Evolutionary conservation across 352 stramenopile genomes (phyloP), one percentile per base, ranked within the genome.

Genomic region (Globisporangium nodosum): DNA sequence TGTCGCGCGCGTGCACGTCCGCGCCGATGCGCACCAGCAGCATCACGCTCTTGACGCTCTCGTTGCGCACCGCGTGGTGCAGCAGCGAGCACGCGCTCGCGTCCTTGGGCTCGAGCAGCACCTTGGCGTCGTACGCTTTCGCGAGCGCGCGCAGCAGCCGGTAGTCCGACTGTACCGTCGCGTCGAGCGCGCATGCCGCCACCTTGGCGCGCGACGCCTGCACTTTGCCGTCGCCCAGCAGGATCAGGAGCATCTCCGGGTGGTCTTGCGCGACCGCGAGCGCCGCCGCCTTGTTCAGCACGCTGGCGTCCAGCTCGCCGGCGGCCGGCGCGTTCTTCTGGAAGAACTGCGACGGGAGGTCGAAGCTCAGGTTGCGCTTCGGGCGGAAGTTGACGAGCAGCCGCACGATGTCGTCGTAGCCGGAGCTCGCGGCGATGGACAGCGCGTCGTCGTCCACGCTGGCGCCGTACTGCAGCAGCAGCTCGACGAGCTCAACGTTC

Each of bases 381-480:
- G 63, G 66, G 2, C 52, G 52, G 20, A 55, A 65, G 40, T 66
- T 56, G 31, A 90, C 59, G 5, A 89, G 56, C 16, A 66, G 56
- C 0, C 63, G 61, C 16, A 86, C 58, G 15, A 87, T 69, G 31
- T 76, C 59, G 6, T 66, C 63, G 55, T 85, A 61, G 33, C 79
- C 79, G 3, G 63, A 54, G 52, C 67, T 73, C 31, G 69, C 60
- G 1, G 77, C 70, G 33, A 74, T 69, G 48, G 83, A 63, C 21
- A 92, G 65, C 15, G 76, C 69, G 13, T 87, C 77, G 16, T 88
- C 81, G 56, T 92, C 81, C 18, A 88, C 71, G 3, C 35, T 54
- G 0, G 79, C 79, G 18, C 81, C 81, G 47, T 85, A 71, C 31
- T 84, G 74, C 40, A 92, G 66, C 64, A 92, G 60, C 16, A 90